phyloP scores from a whole-genome alignment of 1,284 basidiomycete genomes.

The Pulveroboletus sp. region DNA sequence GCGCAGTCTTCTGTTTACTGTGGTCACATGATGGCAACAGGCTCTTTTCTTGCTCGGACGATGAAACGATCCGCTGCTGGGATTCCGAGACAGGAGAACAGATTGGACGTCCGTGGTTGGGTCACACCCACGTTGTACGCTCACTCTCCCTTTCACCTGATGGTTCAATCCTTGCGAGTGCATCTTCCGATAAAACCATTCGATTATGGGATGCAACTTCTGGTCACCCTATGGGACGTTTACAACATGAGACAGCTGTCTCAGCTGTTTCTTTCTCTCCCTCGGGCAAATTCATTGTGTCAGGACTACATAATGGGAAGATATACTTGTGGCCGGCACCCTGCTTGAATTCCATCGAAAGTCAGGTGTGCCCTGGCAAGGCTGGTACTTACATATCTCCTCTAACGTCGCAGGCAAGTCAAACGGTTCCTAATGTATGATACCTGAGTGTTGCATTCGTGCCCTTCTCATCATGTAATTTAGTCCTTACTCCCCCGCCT shows the following conservation, averaged over 20 bases:
- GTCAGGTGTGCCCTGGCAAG: neutral
- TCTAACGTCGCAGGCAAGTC: neutral
- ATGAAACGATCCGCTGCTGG: too few relatives aligned
- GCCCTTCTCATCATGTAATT: neutral
- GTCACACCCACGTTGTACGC: neutral
- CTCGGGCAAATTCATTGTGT: slow-evolving; percentile 9
- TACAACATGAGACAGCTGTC: neutral
- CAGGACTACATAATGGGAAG: neutral
- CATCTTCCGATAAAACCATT: too few relatives aligned
- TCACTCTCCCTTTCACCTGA: too few relatives aligned
- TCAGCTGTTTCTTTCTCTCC: neutral
- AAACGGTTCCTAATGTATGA: neutral
- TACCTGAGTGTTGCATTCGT: neutral
- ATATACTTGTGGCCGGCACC: slow-evolving; percentile 11
- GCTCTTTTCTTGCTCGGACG: too few relatives aligned
- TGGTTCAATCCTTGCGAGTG: too few relatives aligned
- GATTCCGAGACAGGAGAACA: slow-evolving; percentile 1
- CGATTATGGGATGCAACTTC: neutral
- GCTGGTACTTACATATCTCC: neutral
- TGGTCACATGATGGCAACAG: too few relatives aligned
- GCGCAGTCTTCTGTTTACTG: too few relatives aligned
- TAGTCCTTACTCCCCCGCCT: too few relatives aligned
- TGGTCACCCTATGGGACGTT: neutral
- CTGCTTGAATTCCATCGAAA: neutral
- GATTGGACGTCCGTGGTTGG: slow-evolving; percentile 3